phyloP scores from a whole-genome alignment of 331 rosid genomes.

The Stylosanthes scabra region DNA sequence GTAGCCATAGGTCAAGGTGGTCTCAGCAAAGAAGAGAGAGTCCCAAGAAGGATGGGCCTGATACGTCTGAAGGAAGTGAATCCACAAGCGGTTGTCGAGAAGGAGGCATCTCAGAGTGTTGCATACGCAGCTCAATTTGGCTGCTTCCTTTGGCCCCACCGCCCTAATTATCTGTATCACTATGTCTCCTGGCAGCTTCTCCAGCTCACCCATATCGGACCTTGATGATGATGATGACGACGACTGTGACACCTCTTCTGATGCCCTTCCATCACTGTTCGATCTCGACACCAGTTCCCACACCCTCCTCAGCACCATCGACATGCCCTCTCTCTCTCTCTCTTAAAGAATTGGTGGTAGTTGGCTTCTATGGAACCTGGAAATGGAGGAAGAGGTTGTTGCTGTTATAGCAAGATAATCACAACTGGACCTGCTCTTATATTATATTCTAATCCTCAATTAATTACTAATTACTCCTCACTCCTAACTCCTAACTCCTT shows the following conservation, averaged over 20 bases:
- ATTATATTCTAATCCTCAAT: no score
- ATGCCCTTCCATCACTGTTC: neutral
- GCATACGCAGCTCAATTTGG: constrained; percentile 49
- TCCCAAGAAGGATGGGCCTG: constrained; percentile 58
- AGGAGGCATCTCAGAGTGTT: constrained; percentile 49
- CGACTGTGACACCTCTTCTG: neutral
- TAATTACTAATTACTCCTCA: no score
- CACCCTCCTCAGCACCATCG: constrained; percentile 53
- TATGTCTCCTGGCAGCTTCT: constrained; percentile 63
- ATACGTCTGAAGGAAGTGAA: constrained; percentile 54
- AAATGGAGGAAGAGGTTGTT: neutral
- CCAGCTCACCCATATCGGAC: constrained; percentile 53
- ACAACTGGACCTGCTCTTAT: no score
- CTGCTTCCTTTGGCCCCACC: constrained; percentile 74
- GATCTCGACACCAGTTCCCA: constrained; percentile 53
- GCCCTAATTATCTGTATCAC: constrained; percentile 54
- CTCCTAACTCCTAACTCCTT: no score
- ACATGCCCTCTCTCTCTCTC: constrained; percentile 24
- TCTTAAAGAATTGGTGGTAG: no score
- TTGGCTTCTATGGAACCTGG: neutral
- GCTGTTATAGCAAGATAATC: neutral
- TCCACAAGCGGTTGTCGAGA: constrained; percentile 61
- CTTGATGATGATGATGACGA: no score
- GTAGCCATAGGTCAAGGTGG: constrained; percentile 57
- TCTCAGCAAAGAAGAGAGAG: constrained; percentile 69